Percentiles rank a stretch among this genome's conserved stretches.
These are phyloP conservation scores for Backusella liffmaniae DNA, from an alignment of 192 early-diverging fungal genomes.

Conservation along the genomic window DNA sequence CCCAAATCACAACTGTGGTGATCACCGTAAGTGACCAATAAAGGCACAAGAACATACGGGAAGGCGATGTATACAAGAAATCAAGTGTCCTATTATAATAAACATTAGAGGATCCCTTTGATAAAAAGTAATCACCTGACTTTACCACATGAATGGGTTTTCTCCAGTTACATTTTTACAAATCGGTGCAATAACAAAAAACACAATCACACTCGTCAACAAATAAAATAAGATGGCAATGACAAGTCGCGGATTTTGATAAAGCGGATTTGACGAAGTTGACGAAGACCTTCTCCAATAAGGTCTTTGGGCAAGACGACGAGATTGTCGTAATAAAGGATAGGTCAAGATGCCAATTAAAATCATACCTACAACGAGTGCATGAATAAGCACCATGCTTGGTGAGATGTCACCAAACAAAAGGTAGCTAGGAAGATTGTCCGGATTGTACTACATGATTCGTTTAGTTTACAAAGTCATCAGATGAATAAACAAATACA, in stretches of 20 bases:
- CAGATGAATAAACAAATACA: not conserved
- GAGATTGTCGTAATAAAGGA: slow-evolving; percentile 53
- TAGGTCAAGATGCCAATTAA: slow-evolving; percentile 56
- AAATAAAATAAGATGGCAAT: slow-evolving; percentile 44
- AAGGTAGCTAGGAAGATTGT: slow-evolving; percentile 25
- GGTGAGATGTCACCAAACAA: slow-evolving; percentile 25
- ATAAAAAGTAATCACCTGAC: slow-evolving; percentile 10
- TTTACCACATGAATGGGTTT: slow-evolving; percentile 72
- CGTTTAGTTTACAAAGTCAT: not conserved
- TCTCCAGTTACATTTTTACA: slow-evolving; percentile 44
- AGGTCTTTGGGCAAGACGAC: slow-evolving; percentile 47
- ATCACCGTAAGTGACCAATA: slow-evolving; percentile 49
- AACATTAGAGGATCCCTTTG: not conserved
- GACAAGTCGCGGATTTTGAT: slow-evolving; percentile 34
- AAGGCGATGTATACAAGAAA: slow-evolving; percentile 35
- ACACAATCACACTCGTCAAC: slow-evolving; percentile 40
- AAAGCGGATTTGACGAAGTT: slow-evolving; percentile 16
- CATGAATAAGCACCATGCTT: slow-evolving; percentile 53
- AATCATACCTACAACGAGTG: slow-evolving; percentile 68
- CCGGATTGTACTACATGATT: slow-evolving; percentile 32
- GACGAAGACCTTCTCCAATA: slow-evolving; percentile 36
- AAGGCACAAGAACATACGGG: slow-evolving; percentile 35
- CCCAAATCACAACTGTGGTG: slow-evolving; percentile 43
- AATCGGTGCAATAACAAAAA: slow-evolving; percentile 56
- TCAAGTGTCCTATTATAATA: slow-evolving; percentile 16